Evolutionary conservation across 2,329 filamentous ascomycete species (phyloP), one percentile per base, ranked within the genome.

Genomic region (Aspergillus pseudotamarii): DNA sequence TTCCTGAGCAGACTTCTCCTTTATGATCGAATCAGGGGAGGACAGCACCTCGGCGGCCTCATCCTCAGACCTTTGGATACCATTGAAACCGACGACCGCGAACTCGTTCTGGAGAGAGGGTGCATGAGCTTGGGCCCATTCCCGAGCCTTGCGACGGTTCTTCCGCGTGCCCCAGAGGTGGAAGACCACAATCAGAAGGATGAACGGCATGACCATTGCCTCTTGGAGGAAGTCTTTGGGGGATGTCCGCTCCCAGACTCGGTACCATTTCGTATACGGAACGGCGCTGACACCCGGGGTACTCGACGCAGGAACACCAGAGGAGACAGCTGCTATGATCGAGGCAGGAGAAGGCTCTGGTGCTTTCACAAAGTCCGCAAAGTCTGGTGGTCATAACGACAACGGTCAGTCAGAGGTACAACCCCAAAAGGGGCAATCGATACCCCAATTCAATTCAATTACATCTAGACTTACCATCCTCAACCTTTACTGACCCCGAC

Each of bases 211-310:
- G 72, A 99, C 91, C 76, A 93, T 82, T 64, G 91, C 90, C 82
- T 99, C 95, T 72, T 90, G 86, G 80, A 89, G 89, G 85, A 99
- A 99, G 78, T 99, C 95, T 73, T 85, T 85, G 64, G 90, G 82
- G 30, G 89, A 89, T 73, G 94, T 89, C 74, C 95, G 93, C 86
- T 98, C 94, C 86, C 96, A 95, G 65, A 98, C 84, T 61, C 93
- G 93, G 82, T 98, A 99, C 95, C 95, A 99, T 83, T 92, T 93
- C 58, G 93, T 97, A 79, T 91, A 97, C 16, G 92, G 91, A 30
- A 84, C 81, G 50, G 76, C 79, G 51, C 84, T 83, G 51, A 81
- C 82, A 64, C 85, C 83, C 56, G 80, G 78, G 48, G 80, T 73
- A 61, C 78, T 79, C 63, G 84, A 77, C 61, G 84, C 79, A 63